Percentiles rank a stretch among this genome's conserved stretches.
These are phyloP conservation scores for Hyphodiscus hymeniophilus DNA, from an alignment of 495 filamentous ascomycete genomes.

Conservation along the genomic window DNA sequence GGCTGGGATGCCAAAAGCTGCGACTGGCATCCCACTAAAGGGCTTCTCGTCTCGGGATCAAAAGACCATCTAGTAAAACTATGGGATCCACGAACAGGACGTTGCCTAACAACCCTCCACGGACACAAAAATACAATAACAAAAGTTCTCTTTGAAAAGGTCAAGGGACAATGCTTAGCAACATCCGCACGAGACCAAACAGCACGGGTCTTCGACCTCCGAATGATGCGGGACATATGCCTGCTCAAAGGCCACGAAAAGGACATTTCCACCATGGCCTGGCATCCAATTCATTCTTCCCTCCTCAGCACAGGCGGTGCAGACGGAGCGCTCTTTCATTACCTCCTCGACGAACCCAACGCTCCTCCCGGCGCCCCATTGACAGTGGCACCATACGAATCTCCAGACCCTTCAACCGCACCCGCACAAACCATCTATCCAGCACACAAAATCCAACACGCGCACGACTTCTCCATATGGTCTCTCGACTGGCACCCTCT, in stretches of 20 bases:
- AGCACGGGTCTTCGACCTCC: constrained; percentile 84
- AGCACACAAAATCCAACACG: constrained; percentile 73
- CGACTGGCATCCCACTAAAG: constrained; percentile 97
- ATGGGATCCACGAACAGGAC: constrained; percentile 88
- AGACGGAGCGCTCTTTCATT: constrained; percentile 85
- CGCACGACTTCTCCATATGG: constrained; percentile 93
- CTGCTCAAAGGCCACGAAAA: constrained; percentile 90
- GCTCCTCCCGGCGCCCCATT: constrained; percentile 57
- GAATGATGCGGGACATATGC: constrained; percentile 96
- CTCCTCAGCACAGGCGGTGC: constrained; percentile 85
- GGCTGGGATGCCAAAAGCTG: constrained; percentile 94
- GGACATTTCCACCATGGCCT: constrained; percentile 83
- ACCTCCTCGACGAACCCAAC: constrained; percentile 87
- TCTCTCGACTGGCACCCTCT: constrained; percentile 95
- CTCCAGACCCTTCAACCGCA: constrained; percentile 63
- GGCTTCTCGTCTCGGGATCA: constrained; percentile 87
- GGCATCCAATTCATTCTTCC: constrained; percentile 86
- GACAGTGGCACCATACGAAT: constrained; percentile 75
- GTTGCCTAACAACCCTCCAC: constrained; percentile 87
- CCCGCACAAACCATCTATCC: constrained; percentile 83
- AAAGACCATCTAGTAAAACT: constrained; percentile 97
- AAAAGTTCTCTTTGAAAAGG: constrained; percentile 77
- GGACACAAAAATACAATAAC: constrained; percentile 97
- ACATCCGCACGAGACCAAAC: constrained; percentile 89
- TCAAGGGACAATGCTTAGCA: constrained; percentile 74